phyloP scores from a whole-genome alignment of 208 protist species.

The Crithidia sp. region DNA sequence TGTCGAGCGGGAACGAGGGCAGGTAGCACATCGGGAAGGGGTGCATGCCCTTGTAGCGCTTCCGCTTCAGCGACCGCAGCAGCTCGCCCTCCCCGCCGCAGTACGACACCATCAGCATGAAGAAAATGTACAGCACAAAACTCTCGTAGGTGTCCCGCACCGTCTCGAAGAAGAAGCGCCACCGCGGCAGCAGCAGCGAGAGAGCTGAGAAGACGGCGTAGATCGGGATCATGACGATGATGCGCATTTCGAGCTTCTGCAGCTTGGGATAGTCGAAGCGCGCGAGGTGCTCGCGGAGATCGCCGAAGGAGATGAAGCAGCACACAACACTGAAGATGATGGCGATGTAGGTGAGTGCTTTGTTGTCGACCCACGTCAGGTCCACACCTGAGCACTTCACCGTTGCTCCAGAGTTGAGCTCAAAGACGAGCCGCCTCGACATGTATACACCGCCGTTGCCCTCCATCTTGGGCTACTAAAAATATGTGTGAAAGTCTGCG shows the following conservation, averaged over 20 bases:
- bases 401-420: neutral
- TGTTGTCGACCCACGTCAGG: constrained; percentile 58
- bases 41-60: constrained; percentile 79
- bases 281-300: constrained; percentile 73
- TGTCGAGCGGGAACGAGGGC: constrained; percentile 68
- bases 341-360: constrained; percentile 52
- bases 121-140: constrained; percentile 93
- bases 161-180: constrained; percentile 83
- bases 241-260: constrained; percentile 85
- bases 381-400: constrained; percentile 41
- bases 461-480: neutral
- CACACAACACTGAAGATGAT: constrained; percentile 51
- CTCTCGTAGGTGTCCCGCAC: constrained; percentile 90
- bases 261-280: constrained; percentile 81
- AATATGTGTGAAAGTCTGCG: neutral
- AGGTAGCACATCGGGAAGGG: constrained; percentile 76
- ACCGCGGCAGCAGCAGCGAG: constrained; percentile 53
- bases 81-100: constrained; percentile 86
- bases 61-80: constrained; percentile 75
- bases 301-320: constrained; percentile 67
- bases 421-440: constrained; percentile 23
- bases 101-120: constrained; percentile 90
- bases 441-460: neutral
- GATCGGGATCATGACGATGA: constrained; percentile 89
- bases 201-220: constrained; percentile 80